Conservation (phyloP, 2,329 filamentous ascomycete genomes). For the Fonsecaea multimorphosa region DNA sequence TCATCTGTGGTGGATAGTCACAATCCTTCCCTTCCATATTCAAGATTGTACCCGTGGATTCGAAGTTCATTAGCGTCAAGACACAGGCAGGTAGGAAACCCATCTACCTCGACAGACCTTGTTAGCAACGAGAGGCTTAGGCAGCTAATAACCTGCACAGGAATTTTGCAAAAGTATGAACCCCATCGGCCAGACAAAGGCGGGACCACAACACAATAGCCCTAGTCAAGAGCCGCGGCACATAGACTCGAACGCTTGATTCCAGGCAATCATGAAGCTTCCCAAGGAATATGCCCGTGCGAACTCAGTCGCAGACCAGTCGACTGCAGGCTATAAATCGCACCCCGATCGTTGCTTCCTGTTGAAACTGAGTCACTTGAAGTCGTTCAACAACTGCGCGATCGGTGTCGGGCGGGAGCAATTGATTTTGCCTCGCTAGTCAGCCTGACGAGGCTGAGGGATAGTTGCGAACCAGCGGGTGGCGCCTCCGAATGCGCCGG, state of each 20-base stretch:
- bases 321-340: not conserved
- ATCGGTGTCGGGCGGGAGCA: not conserved
- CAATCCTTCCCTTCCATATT: not conserved
- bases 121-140: not conserved
- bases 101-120: not conserved
- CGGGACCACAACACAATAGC: not conserved
- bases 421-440: conserved; percentile 12
- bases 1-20: not conserved
- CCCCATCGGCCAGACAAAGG: not conserved
- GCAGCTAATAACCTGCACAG: not conserved
- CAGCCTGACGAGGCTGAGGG: conserved; percentile 11
- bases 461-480: not conserved
- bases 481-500: not conserved
- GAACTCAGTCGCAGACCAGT: not conserved
- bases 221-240: not conserved
- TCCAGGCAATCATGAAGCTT: not conserved
- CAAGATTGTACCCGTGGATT: not conserved
- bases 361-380: not conserved
- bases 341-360: not conserved
- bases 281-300: not conserved
- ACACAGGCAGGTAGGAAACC: not conserved
- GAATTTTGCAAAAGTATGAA: conserved; percentile 1
- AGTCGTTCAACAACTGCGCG: not conserved
- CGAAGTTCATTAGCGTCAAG: not conserved
- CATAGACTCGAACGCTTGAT: not conserved